A percentile compares a stretch with the other conserved stretches of the same genome.
These are phyloP conservation scores for Pyrenopolyporus hunteri DNA, from an alignment of 495 filamentous ascomycete genomes.

Conservation along the genomic window DNA sequence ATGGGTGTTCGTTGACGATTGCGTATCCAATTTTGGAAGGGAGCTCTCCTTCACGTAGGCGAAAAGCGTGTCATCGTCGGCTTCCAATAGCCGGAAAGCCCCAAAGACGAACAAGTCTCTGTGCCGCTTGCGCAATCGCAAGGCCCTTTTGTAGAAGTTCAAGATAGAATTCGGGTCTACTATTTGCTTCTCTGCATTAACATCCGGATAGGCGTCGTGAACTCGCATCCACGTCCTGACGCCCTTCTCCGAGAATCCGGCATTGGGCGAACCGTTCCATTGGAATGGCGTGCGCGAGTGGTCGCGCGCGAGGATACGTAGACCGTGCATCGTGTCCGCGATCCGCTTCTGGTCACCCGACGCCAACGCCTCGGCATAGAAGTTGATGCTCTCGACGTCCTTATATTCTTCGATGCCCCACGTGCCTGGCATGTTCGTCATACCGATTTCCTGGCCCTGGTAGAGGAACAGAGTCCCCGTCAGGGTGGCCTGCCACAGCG, in stretches of 20 bases:
- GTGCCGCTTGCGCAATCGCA: constrained; percentile 49
- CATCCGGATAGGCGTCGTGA: constrained; percentile 56
- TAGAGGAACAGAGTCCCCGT: constrained; percentile 76
- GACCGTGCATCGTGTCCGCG: constrained; percentile 58
- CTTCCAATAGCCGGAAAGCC: constrained; percentile 49
- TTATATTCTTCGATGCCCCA: constrained; percentile 74
- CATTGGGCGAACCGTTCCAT: constrained; percentile 59
- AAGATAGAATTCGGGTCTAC: constrained; percentile 48
- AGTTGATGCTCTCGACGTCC: constrained; percentile 72
- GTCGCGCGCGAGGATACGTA: constrained; percentile 63
- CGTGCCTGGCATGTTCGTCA: constrained; percentile 68
- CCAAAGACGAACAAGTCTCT: constrained; percentile 55
- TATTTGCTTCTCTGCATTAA: constrained; percentile 59
- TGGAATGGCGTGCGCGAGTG: constrained; percentile 66
- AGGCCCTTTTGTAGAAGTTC: constrained; percentile 54
- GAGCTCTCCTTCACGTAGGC: constrained; percentile 49
- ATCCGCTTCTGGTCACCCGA: constrained; percentile 51
- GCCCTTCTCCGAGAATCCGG: constrained; percentile 53
- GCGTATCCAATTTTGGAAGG: neutral
- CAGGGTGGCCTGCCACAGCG: constrained; percentile 62
- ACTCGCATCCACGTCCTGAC: constrained; percentile 65
- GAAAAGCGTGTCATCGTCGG: constrained; percentile 48
- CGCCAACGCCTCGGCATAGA: constrained; percentile 56
- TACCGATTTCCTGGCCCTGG: constrained; percentile 79
- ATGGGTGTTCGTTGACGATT: constrained; percentile 2